Base-by-base conservation (phyloP, 2,329 filamentous ascomycete genomes). In the Colletotrichum kahawae region DNA sequence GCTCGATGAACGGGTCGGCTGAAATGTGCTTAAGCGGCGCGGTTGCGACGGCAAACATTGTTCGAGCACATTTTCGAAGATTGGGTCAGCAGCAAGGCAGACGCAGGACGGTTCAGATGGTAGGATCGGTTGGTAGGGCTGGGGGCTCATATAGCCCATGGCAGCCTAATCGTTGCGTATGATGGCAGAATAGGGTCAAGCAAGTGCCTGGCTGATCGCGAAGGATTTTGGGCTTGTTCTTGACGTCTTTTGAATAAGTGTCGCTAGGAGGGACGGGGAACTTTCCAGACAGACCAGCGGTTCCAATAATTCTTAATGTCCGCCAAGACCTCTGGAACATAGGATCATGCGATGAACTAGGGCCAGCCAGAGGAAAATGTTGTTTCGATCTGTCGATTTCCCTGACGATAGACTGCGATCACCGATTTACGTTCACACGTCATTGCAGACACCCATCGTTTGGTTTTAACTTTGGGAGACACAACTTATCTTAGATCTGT, bases 281-380 rank as follows among this genome's bases (percentile, higher is more conserved):
- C 43, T 31, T 21, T 21, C 5, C 14, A 65, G 38, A 67, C 34
- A 48, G 21, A 10, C 31, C 62, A 68, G 69, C 48, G 16, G 69
- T 73, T 65, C 69, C 56, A 29, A 51, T n/a, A 60, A 57, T 31
- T n/a, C 57, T 56, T 59, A 31, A 57, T 57, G 34, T 48, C 57
- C 34, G 24, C 27, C 18, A 31, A 18, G 33, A 21, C 36, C 13
- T 56, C 14, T 60, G 62, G 38, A 59, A 38, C 56, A 13, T 12
- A 6, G 27, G 21, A 48, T 57, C 12, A 59, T 75, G 57, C 69
- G 73, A 75, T 27, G 69, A 75, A 75, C 73, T 21, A 33, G 48
- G 48, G 8, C 34, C 31, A 60, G 16, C 43, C 13, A 12, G 12
- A 56, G 48, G 54, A 31, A 18, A 31, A 16, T 24, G 36, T n/a